A percentile compares a stretch with the other conserved stretches of the same genome.
Evolutionary conservation across 2,329 filamentous ascomycete genomes (phyloP).

Genomic region (Rhexocercosporidium sp.): DNA sequence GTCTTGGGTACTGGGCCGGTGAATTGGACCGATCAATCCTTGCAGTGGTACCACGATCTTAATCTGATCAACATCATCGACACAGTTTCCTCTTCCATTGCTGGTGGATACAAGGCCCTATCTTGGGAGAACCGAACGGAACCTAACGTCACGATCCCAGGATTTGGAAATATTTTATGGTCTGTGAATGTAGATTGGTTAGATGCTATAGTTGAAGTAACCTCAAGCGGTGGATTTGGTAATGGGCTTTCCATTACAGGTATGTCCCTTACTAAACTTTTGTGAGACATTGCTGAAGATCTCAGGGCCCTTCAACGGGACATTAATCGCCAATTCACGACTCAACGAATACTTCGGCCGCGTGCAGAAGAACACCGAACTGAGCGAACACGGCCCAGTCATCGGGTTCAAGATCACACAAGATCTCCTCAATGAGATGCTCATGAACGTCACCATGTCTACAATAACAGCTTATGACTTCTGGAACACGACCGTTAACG

Average conservation of each 20-base stretch:
- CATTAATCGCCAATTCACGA: not conserved
- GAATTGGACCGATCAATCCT: not conserved
- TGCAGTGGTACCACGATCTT: not conserved
- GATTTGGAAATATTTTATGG: not conserved
- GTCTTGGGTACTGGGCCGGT: not conserved
- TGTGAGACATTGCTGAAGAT: too few species aligned
- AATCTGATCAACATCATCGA: not conserved
- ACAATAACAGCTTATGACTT: not conserved
- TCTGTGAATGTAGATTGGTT: not conserved
- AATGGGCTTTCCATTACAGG: not conserved
- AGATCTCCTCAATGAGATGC: conserved; percentile 17
- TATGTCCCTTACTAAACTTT: too few species aligned
- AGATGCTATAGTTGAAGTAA: not conserved
- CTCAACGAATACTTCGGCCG: not conserved
- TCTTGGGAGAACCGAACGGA: not conserved
- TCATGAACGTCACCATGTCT: conserved; percentile 20
- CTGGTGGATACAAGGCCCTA: not conserved
- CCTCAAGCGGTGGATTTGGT: not conserved
- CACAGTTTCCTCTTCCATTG: not conserved
- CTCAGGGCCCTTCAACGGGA: not conserved
- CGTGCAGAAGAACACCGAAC: not conserved
- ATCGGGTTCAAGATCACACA: conserved; percentile 8
- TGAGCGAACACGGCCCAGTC: not conserved
- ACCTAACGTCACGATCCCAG: not conserved
- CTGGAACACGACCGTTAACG: conserved; percentile 11